Conservation (phyloP, 2,329 filamentous ascomycete species). For the Penicillium sp. region DNA sequence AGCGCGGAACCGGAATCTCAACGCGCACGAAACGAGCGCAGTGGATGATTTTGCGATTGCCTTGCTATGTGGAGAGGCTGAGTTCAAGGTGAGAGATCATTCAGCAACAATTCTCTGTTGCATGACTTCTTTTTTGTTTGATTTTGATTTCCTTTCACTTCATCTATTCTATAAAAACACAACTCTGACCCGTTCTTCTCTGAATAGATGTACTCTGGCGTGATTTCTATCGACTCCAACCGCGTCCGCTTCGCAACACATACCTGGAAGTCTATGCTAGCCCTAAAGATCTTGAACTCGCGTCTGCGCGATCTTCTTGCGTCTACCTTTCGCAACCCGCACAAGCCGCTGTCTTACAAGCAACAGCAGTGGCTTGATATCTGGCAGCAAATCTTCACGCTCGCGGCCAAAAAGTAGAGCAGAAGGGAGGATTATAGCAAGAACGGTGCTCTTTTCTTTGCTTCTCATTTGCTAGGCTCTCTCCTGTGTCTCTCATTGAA, state of each 20-base stretch:
- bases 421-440: background rate
- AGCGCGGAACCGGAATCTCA: slow-evolving; percentile 74
- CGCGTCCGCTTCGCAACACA: slow-evolving; percentile 78
- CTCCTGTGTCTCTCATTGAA: background rate
- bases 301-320: slow-evolving; percentile 76
- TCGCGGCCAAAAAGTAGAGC: slow-evolving; percentile 28
- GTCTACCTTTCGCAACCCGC: slow-evolving; percentile 61
- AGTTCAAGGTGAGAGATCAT: slow-evolving; percentile 69
- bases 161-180: background rate
- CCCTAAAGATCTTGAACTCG: slow-evolving; percentile 77
- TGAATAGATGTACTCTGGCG: slow-evolving; percentile 76
- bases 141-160: background rate
- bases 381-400: slow-evolving; percentile 70
- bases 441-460: background rate
- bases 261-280: slow-evolving; percentile 89
- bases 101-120: background rate
- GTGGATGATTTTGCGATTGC: slow-evolving; percentile 81
- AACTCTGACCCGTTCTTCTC: background rate
- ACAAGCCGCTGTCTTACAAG: slow-evolving; percentile 56
- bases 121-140: background rate
- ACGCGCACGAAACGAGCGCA: slow-evolving; percentile 85
- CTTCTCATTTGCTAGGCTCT: background rate
- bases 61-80: slow-evolving; percentile 83
- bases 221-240: slow-evolving; percentile 85
- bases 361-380: slow-evolving; percentile 75